A percentile compares a stretch with the other conserved stretches of the same genome.
These are phyloP conservation scores for Knufia petricola DNA, from an alignment of 2,329 filamentous ascomycete genomes.

Conservation along the genomic window DNA sequence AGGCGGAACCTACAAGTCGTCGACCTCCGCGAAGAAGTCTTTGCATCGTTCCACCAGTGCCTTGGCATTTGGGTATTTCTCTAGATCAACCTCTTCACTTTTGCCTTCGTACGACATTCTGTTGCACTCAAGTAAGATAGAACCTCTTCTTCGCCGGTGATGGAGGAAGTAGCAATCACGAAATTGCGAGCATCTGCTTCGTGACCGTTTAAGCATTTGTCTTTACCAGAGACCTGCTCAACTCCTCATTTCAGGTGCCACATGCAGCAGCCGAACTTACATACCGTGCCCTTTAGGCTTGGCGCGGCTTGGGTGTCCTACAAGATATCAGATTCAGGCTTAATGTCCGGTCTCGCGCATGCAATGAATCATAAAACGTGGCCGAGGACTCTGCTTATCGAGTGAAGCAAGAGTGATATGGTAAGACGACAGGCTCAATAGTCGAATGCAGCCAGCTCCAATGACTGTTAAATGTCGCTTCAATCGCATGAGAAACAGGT, in stretches of 20 bases:
- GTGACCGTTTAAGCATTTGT: neutral
- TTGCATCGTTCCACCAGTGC: constrained; percentile 12
- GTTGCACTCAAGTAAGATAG: neutral
- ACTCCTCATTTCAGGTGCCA: neutral
- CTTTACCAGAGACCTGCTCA: neutral
- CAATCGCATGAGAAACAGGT: too few relatives aligned
- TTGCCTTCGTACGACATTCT: constrained; percentile 10
- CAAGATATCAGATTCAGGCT: too few relatives aligned
- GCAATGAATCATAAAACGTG: too few relatives aligned
- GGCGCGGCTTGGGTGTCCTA: neutral
- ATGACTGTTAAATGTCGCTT: too few relatives aligned
- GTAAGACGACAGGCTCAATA: too few relatives aligned
- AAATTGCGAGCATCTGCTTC: neutral
- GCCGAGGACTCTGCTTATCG: too few relatives aligned
- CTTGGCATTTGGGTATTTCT: constrained; percentile 14
- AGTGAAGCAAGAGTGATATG: too few relatives aligned
- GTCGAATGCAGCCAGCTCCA: too few relatives aligned
- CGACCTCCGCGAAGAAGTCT: constrained; percentile 25
- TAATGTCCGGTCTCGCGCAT: too few relatives aligned
- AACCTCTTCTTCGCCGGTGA: neutral
- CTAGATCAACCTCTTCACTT: constrained; percentile 14
- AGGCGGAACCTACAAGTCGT: constrained; percentile 23
- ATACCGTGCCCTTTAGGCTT: neutral
- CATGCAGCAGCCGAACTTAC: neutral
- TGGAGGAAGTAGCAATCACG: neutral